Evolutionary conservation across 768 basidiomycete species (phyloP).

Genomic region (Lepiota brunneoincarnata): DNA sequence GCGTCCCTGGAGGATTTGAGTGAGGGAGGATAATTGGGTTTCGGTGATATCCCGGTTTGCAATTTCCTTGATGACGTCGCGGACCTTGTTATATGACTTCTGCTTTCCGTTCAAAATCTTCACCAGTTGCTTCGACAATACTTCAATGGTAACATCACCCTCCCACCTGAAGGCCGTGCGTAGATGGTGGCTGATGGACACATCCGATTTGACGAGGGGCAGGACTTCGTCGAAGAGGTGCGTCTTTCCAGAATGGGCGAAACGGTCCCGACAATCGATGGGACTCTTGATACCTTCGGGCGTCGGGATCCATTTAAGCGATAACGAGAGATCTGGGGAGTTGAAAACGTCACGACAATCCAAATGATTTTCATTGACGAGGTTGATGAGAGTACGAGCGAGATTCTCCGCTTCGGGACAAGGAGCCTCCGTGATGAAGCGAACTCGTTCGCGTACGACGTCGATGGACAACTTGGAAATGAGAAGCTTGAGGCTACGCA

Average conservation of each 20-base stretch:
- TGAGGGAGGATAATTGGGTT: constrained; percentile 16
- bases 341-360: background rate
- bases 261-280: constrained; percentile 25
- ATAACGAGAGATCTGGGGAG: background rate
- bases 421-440: constrained; percentile 22
- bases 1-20: constrained; percentile 13
- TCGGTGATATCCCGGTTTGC: constrained; percentile 19
- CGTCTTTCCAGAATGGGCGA: constrained; percentile 13
- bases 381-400: background rate
- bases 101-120: constrained; percentile 15
- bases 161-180: constrained; percentile 37
- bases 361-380: constrained; percentile 2
- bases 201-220: constrained; percentile 22
- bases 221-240: constrained; percentile 41
- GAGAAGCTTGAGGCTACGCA: constrained; percentile 25
- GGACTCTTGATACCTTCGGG: constrained; percentile 26
- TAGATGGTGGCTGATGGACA: constrained; percentile 26
- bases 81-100: constrained; percentile 15
- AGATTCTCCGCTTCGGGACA: background rate
- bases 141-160: constrained; percentile 25
- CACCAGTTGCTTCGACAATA: constrained; percentile 33
- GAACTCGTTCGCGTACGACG: constrained; percentile 33
- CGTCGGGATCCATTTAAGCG: constrained; percentile 37
- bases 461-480: constrained; percentile 23
- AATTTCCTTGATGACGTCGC: constrained; percentile 29